Base-by-base conservation (phyloP, 228 moss, liverwort and hornwort species). In the Sphagnum magellanicum region DNA sequence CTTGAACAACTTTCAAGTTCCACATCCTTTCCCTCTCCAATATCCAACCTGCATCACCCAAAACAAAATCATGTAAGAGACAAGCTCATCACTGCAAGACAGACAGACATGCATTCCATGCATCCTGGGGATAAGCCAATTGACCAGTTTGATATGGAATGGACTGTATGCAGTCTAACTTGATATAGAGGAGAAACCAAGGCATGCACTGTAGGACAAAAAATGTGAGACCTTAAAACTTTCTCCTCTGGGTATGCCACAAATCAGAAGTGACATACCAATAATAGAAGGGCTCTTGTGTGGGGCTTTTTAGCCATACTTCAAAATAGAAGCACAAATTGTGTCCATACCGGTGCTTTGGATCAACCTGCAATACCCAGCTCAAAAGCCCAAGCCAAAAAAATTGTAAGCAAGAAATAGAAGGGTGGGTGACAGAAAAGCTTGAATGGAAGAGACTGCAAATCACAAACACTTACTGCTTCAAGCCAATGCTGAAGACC, bases 401-500 rank as follows among this genome's bases (percentile, higher is more conserved):
- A 13, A n/a, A 64, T 65, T 46, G 10, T 60, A 10, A 12, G 13
- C 47, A 4, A 68, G n/a, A 52, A 15, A 6, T 10, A 12, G 46
- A 46, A 15, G 12, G 8, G 12, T 55, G 55, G 8, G 16, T 7
- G 66, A 16, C 68, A 68, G 68, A 51, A 65, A n/a, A 48, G 48
- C 32, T 16, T 13, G 10, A 48, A 47, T 17, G 65, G 17, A 47
- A 57, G 17, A 68, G 52, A 53, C 11, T 52, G 15, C 17, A 10
- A 59, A 48, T 49, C 51, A 51, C 15, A 63, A 32, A 51, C 61
- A 76, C 95, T 61, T 77, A 92, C 96, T 77, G 96, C 96, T 87
- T 96, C 96, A 71, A 96, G 83, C 96, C 96, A 96, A 68, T 96
- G 96, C 63, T 93, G 93, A 59, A 91, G 74, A 75, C 86, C 89